A percentile compares a stretch with the other conserved stretches of the same genome.
Conservation (phyloP, 345 rosid species). For the Acer saccharum region DNA sequence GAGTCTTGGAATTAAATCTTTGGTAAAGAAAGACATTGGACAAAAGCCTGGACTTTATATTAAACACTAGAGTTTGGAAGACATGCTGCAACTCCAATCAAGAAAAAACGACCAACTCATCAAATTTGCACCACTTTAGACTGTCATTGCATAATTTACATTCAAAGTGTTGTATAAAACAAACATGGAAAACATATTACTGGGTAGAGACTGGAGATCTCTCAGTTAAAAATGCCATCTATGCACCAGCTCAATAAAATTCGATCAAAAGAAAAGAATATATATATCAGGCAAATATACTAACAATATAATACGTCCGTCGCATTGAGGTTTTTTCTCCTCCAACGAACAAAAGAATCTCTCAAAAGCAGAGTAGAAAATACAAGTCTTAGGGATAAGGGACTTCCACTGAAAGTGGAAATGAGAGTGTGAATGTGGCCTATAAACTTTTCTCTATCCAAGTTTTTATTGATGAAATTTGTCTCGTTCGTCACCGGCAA, state of each 20-base stretch:
- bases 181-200: not conserved
- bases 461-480: too few species aligned
- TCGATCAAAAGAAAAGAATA: too few species aligned
- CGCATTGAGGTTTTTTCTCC: not conserved
- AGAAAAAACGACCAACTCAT: not conserved
- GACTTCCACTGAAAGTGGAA: conserved; percentile 72
- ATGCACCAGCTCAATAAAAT: not conserved
- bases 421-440: conserved; percentile 70
- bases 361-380: too few species aligned
- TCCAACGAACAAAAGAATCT: not conserved
- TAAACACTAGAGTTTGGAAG: too few species aligned
- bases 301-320: too few species aligned
- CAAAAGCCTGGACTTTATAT: too few species aligned
- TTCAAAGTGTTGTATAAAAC: too few species aligned
- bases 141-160: not conserved
- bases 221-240: too few species aligned
- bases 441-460: conserved; percentile 43
- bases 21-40: too few species aligned
- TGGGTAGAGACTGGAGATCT: not conserved
- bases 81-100: not conserved
- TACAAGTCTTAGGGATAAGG: not conserved
- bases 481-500: too few species aligned
- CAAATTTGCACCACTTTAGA: not conserved
- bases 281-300: too few species aligned
- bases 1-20: too few species aligned